Evolutionary conservation across 305 asterid species (phyloP).

Genomic region (Solanum hybrid): DNA sequence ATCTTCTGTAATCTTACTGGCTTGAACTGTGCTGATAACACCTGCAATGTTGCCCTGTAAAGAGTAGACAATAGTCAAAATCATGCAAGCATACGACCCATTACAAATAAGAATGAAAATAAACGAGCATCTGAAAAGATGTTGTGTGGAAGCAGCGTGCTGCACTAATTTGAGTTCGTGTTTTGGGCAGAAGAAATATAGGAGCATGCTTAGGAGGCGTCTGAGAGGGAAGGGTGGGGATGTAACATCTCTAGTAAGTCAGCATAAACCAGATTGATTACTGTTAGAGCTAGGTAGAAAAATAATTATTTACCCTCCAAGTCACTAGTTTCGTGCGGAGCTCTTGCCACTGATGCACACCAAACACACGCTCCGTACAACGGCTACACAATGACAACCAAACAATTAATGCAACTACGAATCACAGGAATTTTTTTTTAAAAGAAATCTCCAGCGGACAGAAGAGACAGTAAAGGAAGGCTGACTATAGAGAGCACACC

Average conservation of each 20-base stretch:
- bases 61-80: background rate
- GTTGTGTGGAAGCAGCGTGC: background rate
- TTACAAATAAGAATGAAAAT: background rate
- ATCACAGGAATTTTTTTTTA: background rate
- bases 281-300: background rate
- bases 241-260: background rate
- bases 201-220: background rate
- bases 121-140: background rate
- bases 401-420: background rate
- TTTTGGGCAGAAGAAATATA: background rate
- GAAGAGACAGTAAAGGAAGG: background rate
- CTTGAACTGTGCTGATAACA: conserved; percentile 57
- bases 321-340: conserved; percentile 56
- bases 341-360: conserved; percentile 53
- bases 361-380: conserved; percentile 61
- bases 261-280: background rate
- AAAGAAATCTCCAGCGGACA: background rate
- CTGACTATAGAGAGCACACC: conserved; percentile 29
- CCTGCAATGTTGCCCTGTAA: conserved; percentile 53
- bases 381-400: conserved; percentile 29
- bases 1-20: conserved; percentile 62
- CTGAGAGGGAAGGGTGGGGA: background rate
- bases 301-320: conserved; percentile 60
- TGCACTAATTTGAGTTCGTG: background rate
- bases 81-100: background rate